Evolutionary conservation across 257 asterid genomes (phyloP), one percentile per base, ranked within the genome.

Genomic region (Forsythia suspensa): DNA sequence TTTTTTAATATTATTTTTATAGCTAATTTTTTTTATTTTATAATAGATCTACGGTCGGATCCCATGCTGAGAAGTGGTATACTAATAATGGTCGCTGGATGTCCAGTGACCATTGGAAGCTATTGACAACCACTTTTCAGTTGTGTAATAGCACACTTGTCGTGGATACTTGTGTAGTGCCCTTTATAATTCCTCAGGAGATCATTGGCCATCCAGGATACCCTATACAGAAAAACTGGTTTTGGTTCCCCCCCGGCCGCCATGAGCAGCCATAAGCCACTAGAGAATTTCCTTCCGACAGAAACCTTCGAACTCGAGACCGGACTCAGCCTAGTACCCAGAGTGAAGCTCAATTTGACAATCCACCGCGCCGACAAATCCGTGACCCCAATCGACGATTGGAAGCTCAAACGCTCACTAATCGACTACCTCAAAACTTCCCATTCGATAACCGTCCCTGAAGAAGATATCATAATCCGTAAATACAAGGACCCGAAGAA

Each of bases 351-450:
- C 79, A 86, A 85, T 72, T 80, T 96, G 12, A 91, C 92, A 8
- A 61, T 96, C 81, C 78, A 88, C 83, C 97, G 99, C 69, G 91
- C 96, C 0, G 98, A 96, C 89, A 94, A 92, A 77, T 89, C 98
- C 61, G 92, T 94, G 0, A 24, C 89, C 76, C 88, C 93, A 44
- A 70, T 96, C 76, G 96, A 94, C 89, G 99, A 94, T 57, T 96
- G 98, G 99, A 91, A 94, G 87, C 87, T 94, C 81, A 94, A 96
- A 85, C 92, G 92, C 77, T 87, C 97, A 0, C 70, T 96, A 15
- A 85, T 91, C 80, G 94, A 90, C 59, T 96, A 96, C 76, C 82
- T 96, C 55, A 89, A 85, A 72, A 77, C 88, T 44, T 76, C 89
- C 0, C 94, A 88, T 79, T 88, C 95, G 4, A 76, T 94, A 20